phyloP scores from a whole-genome alignment of 805 yeast genomes.

The Ogataea pilisensis region DNA sequence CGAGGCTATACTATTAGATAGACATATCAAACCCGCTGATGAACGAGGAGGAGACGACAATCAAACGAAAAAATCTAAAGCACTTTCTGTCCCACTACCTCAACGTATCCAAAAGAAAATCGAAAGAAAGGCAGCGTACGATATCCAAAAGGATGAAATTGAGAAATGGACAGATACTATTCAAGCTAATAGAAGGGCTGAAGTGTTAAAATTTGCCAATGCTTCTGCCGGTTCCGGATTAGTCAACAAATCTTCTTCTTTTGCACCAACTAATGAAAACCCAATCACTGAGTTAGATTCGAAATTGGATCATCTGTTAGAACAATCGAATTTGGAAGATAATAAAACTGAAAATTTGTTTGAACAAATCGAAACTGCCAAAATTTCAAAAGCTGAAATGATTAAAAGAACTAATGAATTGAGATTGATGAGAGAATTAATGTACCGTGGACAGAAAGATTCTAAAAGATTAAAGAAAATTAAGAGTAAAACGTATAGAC shows the following conservation, averaged over 20 bases:
- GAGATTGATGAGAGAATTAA: slow-evolving; percentile 88
- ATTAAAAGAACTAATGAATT: slow-evolving; percentile 73
- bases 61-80: slow-evolving; percentile 27
- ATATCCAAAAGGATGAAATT: slow-evolving; percentile 80
- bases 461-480: slow-evolving; percentile 92
- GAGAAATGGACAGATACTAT: slow-evolving; percentile 86
- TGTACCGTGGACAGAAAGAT: slow-evolving; percentile 92
- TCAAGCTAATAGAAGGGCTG: slow-evolving; percentile 74
- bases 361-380: slow-evolving; percentile 81
- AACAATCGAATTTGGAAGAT: slow-evolving; percentile 63
- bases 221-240: slow-evolving; percentile 47
- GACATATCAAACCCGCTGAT: no score
- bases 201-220: slow-evolving; percentile 59
- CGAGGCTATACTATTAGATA: slow-evolving; percentile 45
- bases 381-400: slow-evolving; percentile 76
- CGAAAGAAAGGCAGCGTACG: slow-evolving; percentile 88
- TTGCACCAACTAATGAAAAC: slow-evolving; percentile 41
- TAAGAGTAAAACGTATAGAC: slow-evolving; percentile 85
- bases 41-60: no score
- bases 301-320: slow-evolving; percentile 56
- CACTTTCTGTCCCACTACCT: slow-evolving; percentile 80
- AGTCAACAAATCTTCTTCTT: slow-evolving; percentile 50
- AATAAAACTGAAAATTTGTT: slow-evolving; percentile 77
- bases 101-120: slow-evolving; percentile 78
- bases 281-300: slow-evolving; percentile 62